Evolutionary conservation across 306 rosid genomes (phyloP).

Genomic region (Citrullus mucosospermus): DNA sequence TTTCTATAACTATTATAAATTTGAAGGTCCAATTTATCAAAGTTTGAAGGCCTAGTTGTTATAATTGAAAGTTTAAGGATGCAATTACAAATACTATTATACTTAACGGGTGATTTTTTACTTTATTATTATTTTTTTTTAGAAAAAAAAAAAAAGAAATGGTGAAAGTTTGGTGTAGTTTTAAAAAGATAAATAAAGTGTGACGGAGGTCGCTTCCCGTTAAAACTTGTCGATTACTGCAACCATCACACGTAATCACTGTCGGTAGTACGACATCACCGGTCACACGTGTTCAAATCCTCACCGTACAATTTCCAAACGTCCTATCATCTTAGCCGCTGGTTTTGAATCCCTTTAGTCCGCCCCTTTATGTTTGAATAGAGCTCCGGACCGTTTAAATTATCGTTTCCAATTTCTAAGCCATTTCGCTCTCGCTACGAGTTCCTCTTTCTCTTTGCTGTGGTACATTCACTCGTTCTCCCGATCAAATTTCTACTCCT

Average conservation of each 20-base stretch:
- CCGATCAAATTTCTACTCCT: background rate
- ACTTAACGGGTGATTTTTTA: too few relatives aligned
- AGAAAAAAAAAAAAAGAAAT: background rate
- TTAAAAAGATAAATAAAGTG: background rate
- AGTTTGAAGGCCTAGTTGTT: too few relatives aligned
- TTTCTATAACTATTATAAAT: too few relatives aligned
- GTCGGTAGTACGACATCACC: background rate
- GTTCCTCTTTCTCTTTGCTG: background rate
- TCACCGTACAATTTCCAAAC: background rate
- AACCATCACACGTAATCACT: background rate
- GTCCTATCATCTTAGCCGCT: background rate
- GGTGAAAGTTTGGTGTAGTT: background rate
- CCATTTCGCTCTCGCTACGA: background rate
- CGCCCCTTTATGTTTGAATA: constrained; percentile 82
- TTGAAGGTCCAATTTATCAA: too few relatives aligned
- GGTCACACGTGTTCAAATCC: background rate
- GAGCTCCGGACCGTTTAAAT: constrained; percentile 15
- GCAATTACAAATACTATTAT: too few relatives aligned
- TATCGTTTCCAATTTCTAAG: background rate
- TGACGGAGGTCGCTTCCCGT: background rate
- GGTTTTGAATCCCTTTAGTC: constrained; percentile 43
- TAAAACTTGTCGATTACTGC: background rate
- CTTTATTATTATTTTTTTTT: too few relatives aligned
- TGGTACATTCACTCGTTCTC: background rate
- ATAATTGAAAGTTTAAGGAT: too few relatives aligned